Base-by-base conservation (phyloP, 2,329 filamentous ascomycete species). In the Simplicillium sp. region DNA sequence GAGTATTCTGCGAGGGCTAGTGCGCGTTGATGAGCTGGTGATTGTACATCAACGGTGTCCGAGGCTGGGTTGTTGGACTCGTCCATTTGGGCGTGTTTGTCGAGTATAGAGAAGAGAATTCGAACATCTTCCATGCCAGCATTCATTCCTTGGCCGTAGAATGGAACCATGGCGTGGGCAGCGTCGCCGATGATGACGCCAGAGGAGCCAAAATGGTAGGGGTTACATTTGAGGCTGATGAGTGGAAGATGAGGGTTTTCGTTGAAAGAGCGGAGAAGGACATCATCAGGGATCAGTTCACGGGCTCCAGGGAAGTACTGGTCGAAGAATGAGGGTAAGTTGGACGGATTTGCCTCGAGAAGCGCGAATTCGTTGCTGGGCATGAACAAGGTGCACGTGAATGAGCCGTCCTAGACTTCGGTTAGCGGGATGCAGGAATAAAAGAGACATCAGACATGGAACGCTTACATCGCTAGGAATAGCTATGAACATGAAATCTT, bases 121-220 rank as follows among this genome's bases (percentile, higher is more conserved):
- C 84, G 80, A 11, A 98, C 88, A 53, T 96, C 90, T 65, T 98
- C 92, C 34, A 98, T 77, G 1, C 92, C 92, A 0, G 92, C 85
- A 55, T 98, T 98, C 81, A 98, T 94, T 31, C 92, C 92, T 60
- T 98, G 92, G 0, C 92, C 92, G 60, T 97, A 98, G 62, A 98
- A 98, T 0, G 92, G 92, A 0, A 98, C 88, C 82, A 98, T 96
- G 43, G 94, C 92, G 59, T 98, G 92, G 0, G 92, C 89, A 7
- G 92, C 88, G 57, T 98, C 92, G 44, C 92, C 92, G 29, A 98
- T 59, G 37, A 98, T 87, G 44, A 94, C 87, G 28, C 75, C 87
- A 1, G 80, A 84, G 17, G 79, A 78, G 38, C 66, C 70, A 65
- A 78, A 87, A 65, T 95, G 87, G 62, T 97, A 86, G 0, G 92